Evolutionary conservation across 2,329 filamentous ascomycete genomes (phyloP).

Genomic region (Dendryphion nanum): DNA sequence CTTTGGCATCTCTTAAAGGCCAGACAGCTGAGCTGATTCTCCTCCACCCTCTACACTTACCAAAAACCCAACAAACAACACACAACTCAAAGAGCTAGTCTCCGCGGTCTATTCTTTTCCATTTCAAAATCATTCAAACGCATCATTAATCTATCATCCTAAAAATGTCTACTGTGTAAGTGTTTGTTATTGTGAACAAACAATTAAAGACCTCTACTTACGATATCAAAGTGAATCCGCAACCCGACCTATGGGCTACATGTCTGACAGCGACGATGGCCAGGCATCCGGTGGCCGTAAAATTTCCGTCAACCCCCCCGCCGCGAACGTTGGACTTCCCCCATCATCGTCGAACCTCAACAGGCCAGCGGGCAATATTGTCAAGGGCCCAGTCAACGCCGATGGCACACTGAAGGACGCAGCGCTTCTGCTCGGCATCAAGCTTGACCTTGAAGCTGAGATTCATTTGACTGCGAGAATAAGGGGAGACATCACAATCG

Average conservation of each 20-base stretch:
- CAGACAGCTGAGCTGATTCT: slow-evolving; percentile 28
- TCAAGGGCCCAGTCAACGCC: slow-evolving; percentile 58
- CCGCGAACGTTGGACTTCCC: slow-evolving; percentile 26
- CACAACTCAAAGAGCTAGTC: not conserved
- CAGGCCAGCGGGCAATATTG: slow-evolving; percentile 45
- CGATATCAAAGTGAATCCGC: slow-evolving; percentile 20
- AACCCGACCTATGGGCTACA: slow-evolving; percentile 29
- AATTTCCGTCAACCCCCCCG: slow-evolving; percentile 15
- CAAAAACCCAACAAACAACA: slow-evolving; percentile 9
- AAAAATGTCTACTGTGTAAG: slow-evolving; percentile 32
- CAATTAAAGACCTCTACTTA: slow-evolving; percentile 2
- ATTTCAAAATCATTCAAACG: not conserved
- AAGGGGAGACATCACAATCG: slow-evolving; percentile 61
- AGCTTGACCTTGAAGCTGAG: slow-evolving; percentile 63
- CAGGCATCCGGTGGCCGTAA: slow-evolving; percentile 42
- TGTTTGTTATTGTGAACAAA: not conserved
- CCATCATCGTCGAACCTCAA: slow-evolving; percentile 41
- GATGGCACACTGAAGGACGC: slow-evolving; percentile 59
- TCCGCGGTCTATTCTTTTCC: not conserved
- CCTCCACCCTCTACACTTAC: slow-evolving; percentile 8
- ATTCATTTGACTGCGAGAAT: slow-evolving; percentile 61
- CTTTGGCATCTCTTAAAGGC: slow-evolving; percentile 8
- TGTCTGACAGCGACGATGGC: slow-evolving; percentile 41
- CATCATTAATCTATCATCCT: not conserved
- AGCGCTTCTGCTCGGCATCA: slow-evolving; percentile 60